A percentile compares a stretch with the other conserved stretches of the same genome.
Conservation (phyloP, 345 rosid species). For the Lepidium didymum region DNA sequence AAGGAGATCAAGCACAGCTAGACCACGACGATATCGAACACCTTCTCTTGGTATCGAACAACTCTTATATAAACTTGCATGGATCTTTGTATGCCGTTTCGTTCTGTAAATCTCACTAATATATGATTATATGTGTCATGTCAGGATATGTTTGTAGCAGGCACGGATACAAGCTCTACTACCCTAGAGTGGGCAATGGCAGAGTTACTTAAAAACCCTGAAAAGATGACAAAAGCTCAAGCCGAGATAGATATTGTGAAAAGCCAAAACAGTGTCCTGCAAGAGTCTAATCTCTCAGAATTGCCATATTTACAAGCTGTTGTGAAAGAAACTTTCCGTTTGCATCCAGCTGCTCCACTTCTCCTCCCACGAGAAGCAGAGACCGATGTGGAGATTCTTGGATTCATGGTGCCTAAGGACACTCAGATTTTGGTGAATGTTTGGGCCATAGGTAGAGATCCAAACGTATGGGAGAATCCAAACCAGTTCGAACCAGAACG, state of each 20-base stretch:
- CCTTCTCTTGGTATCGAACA: background rate
- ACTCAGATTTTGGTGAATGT: conserved; percentile 15
- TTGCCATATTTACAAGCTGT: conserved; percentile 8
- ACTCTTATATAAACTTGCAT: background rate
- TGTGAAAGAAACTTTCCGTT: conserved; percentile 16
- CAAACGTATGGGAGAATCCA: conserved; percentile 17
- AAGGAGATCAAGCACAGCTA: conserved; percentile 6
- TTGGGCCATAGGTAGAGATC: conserved; percentile 18
- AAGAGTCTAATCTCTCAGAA: background rate
- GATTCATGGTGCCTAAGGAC: conserved; percentile 11
- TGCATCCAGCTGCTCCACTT: conserved; percentile 7
- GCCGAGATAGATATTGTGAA: conserved; percentile 35
- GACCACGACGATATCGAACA: background rate
- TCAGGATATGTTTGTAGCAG: conserved; percentile 12
- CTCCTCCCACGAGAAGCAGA: conserved; percentile 8
- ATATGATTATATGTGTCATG: background rate
- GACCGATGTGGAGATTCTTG: background rate
- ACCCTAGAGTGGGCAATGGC: conserved; percentile 85
- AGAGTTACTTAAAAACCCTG: conserved; percentile 52
- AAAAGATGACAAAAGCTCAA: conserved; percentile 35
- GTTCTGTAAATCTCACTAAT: background rate
- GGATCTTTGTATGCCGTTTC: background rate
- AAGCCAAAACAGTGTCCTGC: background rate
- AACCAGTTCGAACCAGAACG: conserved; percentile 12
- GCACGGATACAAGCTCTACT: conserved; percentile 14